phyloP scores from a whole-genome alignment of 2,329 filamentous ascomycete genomes.

The Stachybotrys chartarum region DNA sequence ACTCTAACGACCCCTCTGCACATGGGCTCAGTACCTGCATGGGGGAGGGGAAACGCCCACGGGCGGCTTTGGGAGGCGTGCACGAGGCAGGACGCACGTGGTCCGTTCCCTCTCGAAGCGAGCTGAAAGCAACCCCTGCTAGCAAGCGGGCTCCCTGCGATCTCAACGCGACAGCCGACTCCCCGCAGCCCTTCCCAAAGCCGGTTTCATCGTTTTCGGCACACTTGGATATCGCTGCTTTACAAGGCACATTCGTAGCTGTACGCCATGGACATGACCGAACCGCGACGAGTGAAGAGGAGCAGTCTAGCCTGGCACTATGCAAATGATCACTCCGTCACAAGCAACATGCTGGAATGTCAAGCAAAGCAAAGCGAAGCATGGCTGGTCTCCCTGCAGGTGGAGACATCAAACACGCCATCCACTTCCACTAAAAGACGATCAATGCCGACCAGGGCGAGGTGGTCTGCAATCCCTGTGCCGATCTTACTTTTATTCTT shows the following conservation, averaged over 20 bases:
- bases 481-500: background rate
- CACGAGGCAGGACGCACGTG: background rate
- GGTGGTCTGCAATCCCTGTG: conserved; percentile 1
- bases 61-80: background rate
- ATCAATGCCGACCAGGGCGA: background rate
- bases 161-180: background rate
- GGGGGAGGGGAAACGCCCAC: no score
- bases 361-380: background rate
- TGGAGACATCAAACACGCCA: background rate
- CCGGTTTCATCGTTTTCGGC: no score
- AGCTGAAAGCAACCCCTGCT: background rate
- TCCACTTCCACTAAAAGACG: background rate
- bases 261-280: no score
- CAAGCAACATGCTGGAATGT: background rate
- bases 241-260: no score
- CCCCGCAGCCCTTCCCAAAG: background rate
- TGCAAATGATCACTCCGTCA: no score
- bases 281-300: no score
- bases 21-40: background rate
- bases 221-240: no score
- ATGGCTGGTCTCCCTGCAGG: background rate
- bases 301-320: no score
- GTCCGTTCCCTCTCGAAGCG: background rate
- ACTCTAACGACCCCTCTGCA: background rate
- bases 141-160: background rate